A percentile compares a stretch with the other conserved stretches of the same genome.
phyloP scores from a whole-genome alignment of 106 monocot species.

The Ottelia alismoides region DNA sequence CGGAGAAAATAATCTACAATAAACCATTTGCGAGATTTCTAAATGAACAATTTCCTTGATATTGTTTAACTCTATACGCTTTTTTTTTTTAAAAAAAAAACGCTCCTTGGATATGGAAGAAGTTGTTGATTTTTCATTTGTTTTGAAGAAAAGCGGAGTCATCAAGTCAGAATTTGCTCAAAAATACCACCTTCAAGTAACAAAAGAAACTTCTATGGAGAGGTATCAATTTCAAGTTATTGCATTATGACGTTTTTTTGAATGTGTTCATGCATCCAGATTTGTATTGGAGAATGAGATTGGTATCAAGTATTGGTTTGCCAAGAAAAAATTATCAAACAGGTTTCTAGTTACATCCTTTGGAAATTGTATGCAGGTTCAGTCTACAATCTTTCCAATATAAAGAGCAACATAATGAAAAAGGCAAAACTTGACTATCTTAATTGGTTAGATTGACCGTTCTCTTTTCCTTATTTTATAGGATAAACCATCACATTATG shows the following conservation, averaged over 20 bases:
- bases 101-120: not conserved
- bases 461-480: not conserved
- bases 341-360: not conserved
- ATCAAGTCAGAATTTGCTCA: conserved; percentile 43
- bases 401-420: conserved; percentile 76
- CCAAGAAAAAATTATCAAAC: not conserved
- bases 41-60: too few species aligned
- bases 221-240: conserved; percentile 27
- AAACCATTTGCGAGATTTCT: too few species aligned
- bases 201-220: conserved; percentile 53
- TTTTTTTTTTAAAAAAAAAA: too few species aligned
- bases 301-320: not conserved
- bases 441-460: conserved; percentile 32
- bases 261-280: not conserved
- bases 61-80: too few species aligned
- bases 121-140: not conserved
- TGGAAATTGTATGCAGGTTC: conserved; percentile 13
- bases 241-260: not conserved
- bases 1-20: too few species aligned
- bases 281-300: too few species aligned
- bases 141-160: conserved; percentile 53
- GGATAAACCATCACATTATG: too few species aligned
- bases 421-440: conserved; percentile 76
- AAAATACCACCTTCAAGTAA: conserved; percentile 61
- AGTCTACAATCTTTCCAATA: conserved; percentile 27